phyloP scores from a whole-genome alignment of 805 yeast species.

The Lachancea fermentati region DNA sequence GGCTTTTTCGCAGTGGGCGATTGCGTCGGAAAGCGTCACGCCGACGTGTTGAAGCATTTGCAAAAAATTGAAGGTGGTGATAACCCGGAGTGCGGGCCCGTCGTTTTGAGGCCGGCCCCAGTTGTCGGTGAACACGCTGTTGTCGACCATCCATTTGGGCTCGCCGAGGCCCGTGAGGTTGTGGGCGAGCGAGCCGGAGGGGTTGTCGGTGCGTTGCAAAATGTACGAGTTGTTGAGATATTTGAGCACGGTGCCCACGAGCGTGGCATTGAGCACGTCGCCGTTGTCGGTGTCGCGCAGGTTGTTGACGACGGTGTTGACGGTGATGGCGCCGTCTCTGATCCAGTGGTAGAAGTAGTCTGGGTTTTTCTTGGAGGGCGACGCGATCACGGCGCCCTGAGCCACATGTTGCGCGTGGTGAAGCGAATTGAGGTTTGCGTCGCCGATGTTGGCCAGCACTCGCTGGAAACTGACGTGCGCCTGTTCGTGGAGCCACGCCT shows the following conservation, averaged over 20 bases:
- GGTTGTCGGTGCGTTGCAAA: conserved; percentile 64
- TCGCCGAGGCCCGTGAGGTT: conserved; percentile 70
- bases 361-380: conserved; percentile 68
- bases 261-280: conserved; percentile 15
- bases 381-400: conserved; percentile 74
- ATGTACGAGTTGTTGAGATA: conserved; percentile 54
- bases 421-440: conserved; percentile 27
- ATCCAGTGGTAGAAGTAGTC: conserved; percentile 88
- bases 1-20: conserved; percentile 15
- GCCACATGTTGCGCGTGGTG: conserved; percentile 37
- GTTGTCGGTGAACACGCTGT: conserved; percentile 49
- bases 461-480: conserved; percentile 31
- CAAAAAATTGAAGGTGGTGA: conserved; percentile 56
- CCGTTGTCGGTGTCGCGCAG: conserved; percentile 41
- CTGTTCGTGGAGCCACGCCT: conserved; percentile 9
- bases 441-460: conserved; percentile 47
- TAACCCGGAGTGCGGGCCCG: conserved; percentile 82
- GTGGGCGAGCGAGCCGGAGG: conserved; percentile 52
- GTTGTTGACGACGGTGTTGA: conserved; percentile 54
- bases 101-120: conserved; percentile 98
- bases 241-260: conserved; percentile 41
- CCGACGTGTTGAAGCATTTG: conserved; percentile 35
- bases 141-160: conserved; percentile 75
- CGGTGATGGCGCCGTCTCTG: conserved; percentile 82
- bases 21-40: conserved; percentile 25